Conservation (phyloP, 495 filamentous ascomycete species). For the Podospora pseudoanserina region DNA sequence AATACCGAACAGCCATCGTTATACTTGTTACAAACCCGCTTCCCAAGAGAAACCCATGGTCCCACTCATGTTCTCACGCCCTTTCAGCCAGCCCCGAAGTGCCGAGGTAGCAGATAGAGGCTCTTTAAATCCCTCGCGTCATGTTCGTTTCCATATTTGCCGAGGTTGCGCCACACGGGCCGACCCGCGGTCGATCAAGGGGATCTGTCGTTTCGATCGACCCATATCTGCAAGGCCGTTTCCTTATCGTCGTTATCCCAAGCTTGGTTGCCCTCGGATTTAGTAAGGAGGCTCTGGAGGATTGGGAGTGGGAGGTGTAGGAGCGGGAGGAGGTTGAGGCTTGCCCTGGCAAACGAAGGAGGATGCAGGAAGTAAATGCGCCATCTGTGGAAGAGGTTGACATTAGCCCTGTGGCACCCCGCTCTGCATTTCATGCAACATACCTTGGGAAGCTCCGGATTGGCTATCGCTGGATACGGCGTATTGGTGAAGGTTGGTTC, state of each 20-base stretch:
- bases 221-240: slow-evolving; percentile 12
- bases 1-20: neutral
- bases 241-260: neutral
- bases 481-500: neutral
- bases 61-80: neutral
- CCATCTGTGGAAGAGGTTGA: slow-evolving; percentile 12
- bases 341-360: slow-evolving; percentile 15
- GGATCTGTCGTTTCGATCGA: slow-evolving; percentile 16
- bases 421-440: slow-evolving; percentile 5
- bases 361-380: slow-evolving; percentile 5
- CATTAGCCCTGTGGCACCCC: slow-evolving; percentile 11
- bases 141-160: slow-evolving; percentile 8
- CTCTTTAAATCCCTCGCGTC: neutral
- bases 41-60: neutral
- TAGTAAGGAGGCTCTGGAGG: slow-evolving; percentile 28
- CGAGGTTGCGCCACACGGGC: slow-evolving; percentile 21
- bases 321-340: slow-evolving; percentile 30
- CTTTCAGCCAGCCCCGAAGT: neutral
- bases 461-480: neutral
- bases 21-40: neutral
- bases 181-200: slow-evolving; percentile 27
- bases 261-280: neutral
- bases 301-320: slow-evolving; percentile 30
- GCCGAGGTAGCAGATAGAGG: slow-evolving; percentile 1
- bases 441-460: neutral